These are phyloP conservation scores for Aureobasidium pullulans DNA, from an alignment of 2,329 filamentous ascomycete species.

Conservation along the genomic window DNA sequence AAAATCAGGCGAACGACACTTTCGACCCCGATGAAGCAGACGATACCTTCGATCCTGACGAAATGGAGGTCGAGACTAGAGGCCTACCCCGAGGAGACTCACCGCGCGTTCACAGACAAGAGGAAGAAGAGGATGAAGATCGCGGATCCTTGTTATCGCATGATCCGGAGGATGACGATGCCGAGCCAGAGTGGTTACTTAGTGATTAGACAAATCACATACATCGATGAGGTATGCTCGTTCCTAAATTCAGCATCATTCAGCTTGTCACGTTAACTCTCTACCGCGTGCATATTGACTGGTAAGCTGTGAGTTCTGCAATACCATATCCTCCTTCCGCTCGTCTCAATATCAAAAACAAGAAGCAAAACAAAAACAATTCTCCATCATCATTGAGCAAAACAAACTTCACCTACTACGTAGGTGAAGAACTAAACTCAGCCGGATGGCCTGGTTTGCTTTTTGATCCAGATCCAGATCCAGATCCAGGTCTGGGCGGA, in stretches of 20 bases:
- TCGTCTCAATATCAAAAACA: neutral
- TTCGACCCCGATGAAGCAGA: slow-evolving; percentile 15
- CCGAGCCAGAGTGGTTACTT: slow-evolving; percentile 55
- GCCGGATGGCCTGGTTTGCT: slow-evolving; percentile 1
- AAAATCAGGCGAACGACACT: slow-evolving; percentile 14
- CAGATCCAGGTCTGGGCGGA: no score
- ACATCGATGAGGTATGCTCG: neutral
- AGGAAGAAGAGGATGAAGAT: slow-evolving; percentile 27
- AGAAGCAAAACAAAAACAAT: neutral
- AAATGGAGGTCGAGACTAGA: slow-evolving; percentile 7
- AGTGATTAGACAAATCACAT: slow-evolving; percentile 1
- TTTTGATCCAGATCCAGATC: neutral
- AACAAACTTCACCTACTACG: neutral
- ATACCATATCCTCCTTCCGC: no score
- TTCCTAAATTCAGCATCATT: neutral
- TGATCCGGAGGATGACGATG: slow-evolving; percentile 59
- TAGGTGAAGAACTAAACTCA: neutral
- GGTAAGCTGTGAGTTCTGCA: no score
- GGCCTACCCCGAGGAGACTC: neutral
- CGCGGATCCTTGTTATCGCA: slow-evolving; percentile 49
- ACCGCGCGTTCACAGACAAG: neutral
- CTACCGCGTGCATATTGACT: no score
- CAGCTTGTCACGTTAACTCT: neutral
- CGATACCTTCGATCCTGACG: slow-evolving; percentile 27
- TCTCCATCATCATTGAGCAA: neutral